Percentiles rank a stretch among this genome's conserved stretches.
Conservation (phyloP, 1,139 yeast genomes). For the Kodamaea sp. region DNA sequence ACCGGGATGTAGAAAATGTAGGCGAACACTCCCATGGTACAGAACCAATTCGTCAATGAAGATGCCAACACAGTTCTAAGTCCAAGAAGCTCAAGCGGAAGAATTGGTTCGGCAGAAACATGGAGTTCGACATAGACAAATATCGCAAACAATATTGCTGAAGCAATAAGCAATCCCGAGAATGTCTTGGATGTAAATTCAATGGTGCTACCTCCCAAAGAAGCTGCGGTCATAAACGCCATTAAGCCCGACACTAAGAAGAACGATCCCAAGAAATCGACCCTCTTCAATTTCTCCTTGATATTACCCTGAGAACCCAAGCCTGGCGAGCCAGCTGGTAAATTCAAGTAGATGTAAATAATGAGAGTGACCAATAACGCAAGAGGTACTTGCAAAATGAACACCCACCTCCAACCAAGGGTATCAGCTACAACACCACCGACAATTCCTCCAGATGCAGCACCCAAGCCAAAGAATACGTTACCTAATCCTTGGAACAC, state of each 20-base stretch:
- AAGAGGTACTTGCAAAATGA: conserved; percentile 60
- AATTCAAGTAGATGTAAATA: conserved; percentile 38
- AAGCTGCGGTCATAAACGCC: conserved; percentile 60
- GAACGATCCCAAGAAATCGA: conserved; percentile 74
- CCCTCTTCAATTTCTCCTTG: conserved; percentile 49
- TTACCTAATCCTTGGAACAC: conserved; percentile 59
- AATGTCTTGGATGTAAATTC: conserved; percentile 39
- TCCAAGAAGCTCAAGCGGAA: conserved; percentile 57
- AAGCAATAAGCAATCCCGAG: conserved; percentile 22
- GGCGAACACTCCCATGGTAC: conserved; percentile 56
- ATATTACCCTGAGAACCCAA: conserved; percentile 41
- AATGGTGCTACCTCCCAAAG: conserved; percentile 64
- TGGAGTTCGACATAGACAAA: conserved; percentile 56
- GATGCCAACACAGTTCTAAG: conserved; percentile 64
- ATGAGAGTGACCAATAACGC: conserved; percentile 51
- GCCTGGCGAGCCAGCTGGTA: conserved; percentile 54
- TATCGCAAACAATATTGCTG: conserved; percentile 24
- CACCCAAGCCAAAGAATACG: conserved; percentile 66
- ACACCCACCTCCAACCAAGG: conserved; percentile 79
- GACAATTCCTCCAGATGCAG: conserved; percentile 65
- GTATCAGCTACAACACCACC: conserved; percentile 71
- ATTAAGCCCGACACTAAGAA: conserved; percentile 58
- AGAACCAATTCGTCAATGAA: conserved; percentile 68
- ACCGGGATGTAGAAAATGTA: conserved; percentile 65
- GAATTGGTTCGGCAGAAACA: conserved; percentile 65